Conservation (phyloP, 2,329 filamentous ascomycete species). For the Metarhizium robertsii region DNA sequence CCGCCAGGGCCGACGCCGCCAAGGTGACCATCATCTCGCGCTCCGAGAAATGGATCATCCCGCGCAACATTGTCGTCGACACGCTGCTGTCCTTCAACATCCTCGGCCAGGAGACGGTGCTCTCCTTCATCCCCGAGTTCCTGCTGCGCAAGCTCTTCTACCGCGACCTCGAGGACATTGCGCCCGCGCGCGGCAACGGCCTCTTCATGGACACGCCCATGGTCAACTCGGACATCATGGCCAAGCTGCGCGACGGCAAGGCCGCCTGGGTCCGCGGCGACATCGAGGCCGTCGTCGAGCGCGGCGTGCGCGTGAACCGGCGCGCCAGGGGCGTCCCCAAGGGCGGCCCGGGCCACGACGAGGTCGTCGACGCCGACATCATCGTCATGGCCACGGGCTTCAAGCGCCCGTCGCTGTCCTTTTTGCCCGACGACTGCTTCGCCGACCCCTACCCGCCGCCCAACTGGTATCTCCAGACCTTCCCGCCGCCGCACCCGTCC, state of each 20-base stretch:
- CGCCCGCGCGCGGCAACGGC: conserved; percentile 54
- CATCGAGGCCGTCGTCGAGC: conserved; percentile 54
- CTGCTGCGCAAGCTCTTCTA: conserved; percentile 75
- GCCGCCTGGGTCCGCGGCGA: conserved; percentile 78
- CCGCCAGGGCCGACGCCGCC: conserved; percentile 53
- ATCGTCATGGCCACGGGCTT: conserved; percentile 80
- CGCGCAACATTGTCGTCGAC: conserved; percentile 67
- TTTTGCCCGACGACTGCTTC: conserved; percentile 67
- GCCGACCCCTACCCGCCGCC: conserved; percentile 65
- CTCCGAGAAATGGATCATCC: conserved; percentile 82
- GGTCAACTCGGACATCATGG: conserved; percentile 76
- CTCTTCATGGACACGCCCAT: conserved; percentile 81
- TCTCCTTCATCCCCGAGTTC: conserved; percentile 71
- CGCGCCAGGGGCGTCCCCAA: conserved; percentile 64
- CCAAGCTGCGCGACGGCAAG: conserved; percentile 60
- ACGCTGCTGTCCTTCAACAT: conserved; percentile 67
- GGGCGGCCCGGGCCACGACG: conserved; percentile 60
- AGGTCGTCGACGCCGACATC: conserved; percentile 62
- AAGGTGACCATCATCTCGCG: conserved; percentile 66
- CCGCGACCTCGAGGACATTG: conserved; percentile 65
- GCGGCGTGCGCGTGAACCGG: conserved; percentile 62
- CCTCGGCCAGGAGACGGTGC: conserved; percentile 63
- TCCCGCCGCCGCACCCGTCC: conserved; percentile 64
- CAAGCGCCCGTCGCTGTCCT: conserved; percentile 61
- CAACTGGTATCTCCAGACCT: conserved; percentile 84